Percentiles rank a stretch among this genome's conserved stretches.
These are phyloP conservation scores for Pseudogymnoascus sp. DNA, from an alignment of 2,329 filamentous ascomycete species.

Conservation along the genomic window DNA sequence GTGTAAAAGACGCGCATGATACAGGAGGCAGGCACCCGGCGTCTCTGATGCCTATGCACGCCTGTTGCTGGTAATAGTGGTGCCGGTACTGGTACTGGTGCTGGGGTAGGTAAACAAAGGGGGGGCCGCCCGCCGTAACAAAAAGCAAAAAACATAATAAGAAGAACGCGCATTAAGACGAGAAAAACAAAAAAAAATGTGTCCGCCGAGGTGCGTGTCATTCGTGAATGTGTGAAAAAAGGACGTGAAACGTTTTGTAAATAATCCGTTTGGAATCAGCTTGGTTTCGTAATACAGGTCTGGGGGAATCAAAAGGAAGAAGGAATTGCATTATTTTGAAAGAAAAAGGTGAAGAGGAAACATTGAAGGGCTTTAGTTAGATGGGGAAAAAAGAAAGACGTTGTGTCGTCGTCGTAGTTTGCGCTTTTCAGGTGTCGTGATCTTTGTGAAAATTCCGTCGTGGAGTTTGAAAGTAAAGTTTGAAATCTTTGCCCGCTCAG, in stretches of 20 bases:
- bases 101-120: neutral
- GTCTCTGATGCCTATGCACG: neutral
- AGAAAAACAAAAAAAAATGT: neutral
- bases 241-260: neutral
- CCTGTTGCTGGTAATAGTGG: too few species aligned
- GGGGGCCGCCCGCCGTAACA: neutral
- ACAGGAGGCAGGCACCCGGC: neutral
- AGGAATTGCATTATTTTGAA: neutral
- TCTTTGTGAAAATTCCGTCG: neutral
- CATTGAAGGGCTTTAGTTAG: neutral
- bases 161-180: neutral
- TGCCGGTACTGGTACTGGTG: neutral
- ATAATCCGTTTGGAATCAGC: neutral
- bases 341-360: neutral
- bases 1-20: too few species aligned
- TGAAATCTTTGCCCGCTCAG: neutral
- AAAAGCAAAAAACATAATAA: neutral
- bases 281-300: slow-evolving; percentile 4
- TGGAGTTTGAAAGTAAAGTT: neutral
- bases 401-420: neutral
- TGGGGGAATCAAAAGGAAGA: neutral
- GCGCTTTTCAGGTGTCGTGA: neutral
- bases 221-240: neutral
- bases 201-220: neutral
- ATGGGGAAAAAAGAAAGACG: neutral